Evolutionary conservation across 805 yeast genomes (phyloP).

Genomic region (Sugiyamaella lignohabitans): DNA sequence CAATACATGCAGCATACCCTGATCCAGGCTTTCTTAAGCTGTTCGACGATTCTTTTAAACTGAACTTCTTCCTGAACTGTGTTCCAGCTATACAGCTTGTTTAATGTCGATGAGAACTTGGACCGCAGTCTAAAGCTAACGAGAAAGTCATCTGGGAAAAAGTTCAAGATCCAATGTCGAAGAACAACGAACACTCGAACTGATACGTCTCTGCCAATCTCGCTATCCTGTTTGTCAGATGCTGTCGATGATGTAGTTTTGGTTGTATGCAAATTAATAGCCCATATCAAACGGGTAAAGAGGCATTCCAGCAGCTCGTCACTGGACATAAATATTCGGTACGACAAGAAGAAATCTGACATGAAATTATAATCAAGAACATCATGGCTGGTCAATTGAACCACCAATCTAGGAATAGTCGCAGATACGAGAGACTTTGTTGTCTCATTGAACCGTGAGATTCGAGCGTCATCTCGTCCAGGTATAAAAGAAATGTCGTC

Average conservation of each 20-base stretch:
- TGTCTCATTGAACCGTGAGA: constrained; percentile 2
- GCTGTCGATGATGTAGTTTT: not conserved
- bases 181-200: constrained; percentile 80
- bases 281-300: constrained; percentile 66
- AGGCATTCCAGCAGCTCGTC: constrained; percentile 53
- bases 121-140: constrained; percentile 43
- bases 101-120: constrained; percentile 34
- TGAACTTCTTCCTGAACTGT: constrained; percentile 23
- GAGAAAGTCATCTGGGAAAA: constrained; percentile 78
- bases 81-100: constrained; percentile 30
- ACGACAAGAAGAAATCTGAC: constrained; percentile 82
- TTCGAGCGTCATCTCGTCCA: constrained; percentile 1
- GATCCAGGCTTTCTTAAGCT: constrained; percentile 47
- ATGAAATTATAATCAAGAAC: constrained; percentile 71
- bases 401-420: constrained; percentile 29
- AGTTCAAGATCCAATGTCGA: constrained; percentile 86
- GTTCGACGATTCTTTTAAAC: constrained; percentile 36
- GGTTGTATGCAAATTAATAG: constrained; percentile 24
- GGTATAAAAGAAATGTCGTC: constrained; percentile 16
- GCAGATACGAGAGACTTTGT: constrained; percentile 14
- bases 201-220: constrained; percentile 58
- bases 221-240: too few relatives aligned
- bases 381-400: constrained; percentile 55
- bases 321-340: constrained; percentile 61
- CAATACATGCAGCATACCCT: constrained; percentile 33